These are phyloP conservation scores for Carex kokanica DNA, from an alignment of 176 grass and related monocot species.

Conservation along the genomic window DNA sequence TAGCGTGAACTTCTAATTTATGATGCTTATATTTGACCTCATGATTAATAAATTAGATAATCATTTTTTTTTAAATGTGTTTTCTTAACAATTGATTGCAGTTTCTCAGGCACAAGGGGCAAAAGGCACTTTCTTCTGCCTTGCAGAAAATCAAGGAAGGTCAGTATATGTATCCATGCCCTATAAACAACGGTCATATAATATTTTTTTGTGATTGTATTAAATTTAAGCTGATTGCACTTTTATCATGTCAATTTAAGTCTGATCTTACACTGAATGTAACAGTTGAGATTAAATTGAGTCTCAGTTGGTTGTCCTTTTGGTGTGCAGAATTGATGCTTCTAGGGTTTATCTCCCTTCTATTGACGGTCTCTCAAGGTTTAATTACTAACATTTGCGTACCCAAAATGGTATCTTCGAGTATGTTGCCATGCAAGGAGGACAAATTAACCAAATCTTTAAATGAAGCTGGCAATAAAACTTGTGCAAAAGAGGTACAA, in stretches of 20 bases:
- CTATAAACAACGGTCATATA: background rate
- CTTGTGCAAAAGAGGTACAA: too few relatives aligned
- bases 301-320: too few relatives aligned
- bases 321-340: too few relatives aligned
- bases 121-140: constrained; percentile 55
- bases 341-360: too few relatives aligned
- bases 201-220: background rate
- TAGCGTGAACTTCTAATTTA: background rate
- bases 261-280: background rate
- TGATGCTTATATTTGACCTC: background rate
- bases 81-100: constrained; percentile 29
- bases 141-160: constrained; percentile 75
- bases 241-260: background rate
- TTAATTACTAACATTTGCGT: too few relatives aligned
- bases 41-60: background rate
- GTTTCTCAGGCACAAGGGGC: constrained; percentile 38
- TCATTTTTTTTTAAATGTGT: too few relatives aligned
- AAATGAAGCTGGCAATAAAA: too few relatives aligned
- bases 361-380: too few relatives aligned
- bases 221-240: constrained; percentile 7
- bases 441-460: too few relatives aligned
- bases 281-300: background rate
- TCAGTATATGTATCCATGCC: constrained; percentile 21
- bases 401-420: too few relatives aligned
- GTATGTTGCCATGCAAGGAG: too few relatives aligned